Percentiles rank a stretch among this genome's conserved stretches.
Conservation (phyloP, 2,329 filamentous ascomycete species). For the Venturia effusa region DNA sequence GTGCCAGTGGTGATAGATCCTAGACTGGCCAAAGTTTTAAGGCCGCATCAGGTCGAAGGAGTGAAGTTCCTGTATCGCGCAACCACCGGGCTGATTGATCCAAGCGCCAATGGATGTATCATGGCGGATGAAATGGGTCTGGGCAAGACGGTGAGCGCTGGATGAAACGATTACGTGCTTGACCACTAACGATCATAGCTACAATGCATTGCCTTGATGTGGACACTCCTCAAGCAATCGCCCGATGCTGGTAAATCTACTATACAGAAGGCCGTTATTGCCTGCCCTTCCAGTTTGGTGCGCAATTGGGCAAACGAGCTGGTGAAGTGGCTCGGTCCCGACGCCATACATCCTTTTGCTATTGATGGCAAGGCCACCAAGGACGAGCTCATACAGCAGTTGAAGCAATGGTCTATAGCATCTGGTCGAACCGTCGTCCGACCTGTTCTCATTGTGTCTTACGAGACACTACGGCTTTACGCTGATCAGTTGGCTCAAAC, state of each 20-base stretch:
- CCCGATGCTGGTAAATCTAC: conserved; percentile 88
- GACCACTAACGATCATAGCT: conserved; percentile 28
- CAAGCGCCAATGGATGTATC: conserved; percentile 91
- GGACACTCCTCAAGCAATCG: conserved; percentile 92
- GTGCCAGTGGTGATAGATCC: conserved; percentile 98
- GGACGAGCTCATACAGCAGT: conserved; percentile 78
- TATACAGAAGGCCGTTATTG: conserved; percentile 94
- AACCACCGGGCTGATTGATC: conserved; percentile 89
- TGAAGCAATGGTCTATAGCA: conserved; percentile 90
- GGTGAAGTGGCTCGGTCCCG: conserved; percentile 88
- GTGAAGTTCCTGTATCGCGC: conserved; percentile 96
- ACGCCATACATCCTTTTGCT: conserved; percentile 85
- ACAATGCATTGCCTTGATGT: conserved; percentile 93
- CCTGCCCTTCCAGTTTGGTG: conserved; percentile 90
- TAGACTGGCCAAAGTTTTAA: conserved; percentile 72
- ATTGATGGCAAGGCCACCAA: conserved; percentile 96
- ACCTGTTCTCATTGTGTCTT: conserved; percentile 94
- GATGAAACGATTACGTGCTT: conserved; percentile 25
- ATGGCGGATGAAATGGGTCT: conserved; percentile 99
- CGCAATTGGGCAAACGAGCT: conserved; percentile 98
- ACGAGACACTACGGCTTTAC: conserved; percentile 87
- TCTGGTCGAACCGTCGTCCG: conserved; percentile 81
- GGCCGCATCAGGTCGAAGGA: conserved; percentile 94
- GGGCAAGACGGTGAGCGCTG: conserved; percentile 58
- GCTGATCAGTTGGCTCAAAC: conserved; percentile 82